phyloP scores from a whole-genome alignment of 106 monocot genomes.

The Dendrobium huoshanense region DNA sequence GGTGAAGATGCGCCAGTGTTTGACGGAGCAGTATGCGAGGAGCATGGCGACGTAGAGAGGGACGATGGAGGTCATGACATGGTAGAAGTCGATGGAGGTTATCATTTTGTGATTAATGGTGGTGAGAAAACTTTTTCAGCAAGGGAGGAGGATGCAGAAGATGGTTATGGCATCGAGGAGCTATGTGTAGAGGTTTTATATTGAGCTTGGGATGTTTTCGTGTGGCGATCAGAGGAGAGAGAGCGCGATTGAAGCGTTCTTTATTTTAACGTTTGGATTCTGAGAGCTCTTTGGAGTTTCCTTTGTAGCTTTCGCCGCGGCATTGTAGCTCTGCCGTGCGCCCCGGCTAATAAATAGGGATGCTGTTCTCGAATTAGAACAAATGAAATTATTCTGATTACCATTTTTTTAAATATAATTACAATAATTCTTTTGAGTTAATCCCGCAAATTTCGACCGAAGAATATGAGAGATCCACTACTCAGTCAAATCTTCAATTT shows the following conservation, averaged over 20 bases:
- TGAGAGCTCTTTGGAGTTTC: constrained; percentile 5
- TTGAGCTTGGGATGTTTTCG: constrained; percentile 2
- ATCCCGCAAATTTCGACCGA: no score
- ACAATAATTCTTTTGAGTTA: no score
- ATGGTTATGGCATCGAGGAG: constrained; percentile 22
- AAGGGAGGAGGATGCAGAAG: not conserved
- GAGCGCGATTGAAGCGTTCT: not conserved
- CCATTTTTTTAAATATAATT: no score
- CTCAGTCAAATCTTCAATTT: no score
- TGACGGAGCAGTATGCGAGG: constrained; percentile 52
- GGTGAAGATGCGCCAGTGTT: constrained; percentile 60
- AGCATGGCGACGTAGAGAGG: constrained; percentile 75
- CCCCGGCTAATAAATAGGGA: not conserved
- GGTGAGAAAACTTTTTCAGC: not conserved
- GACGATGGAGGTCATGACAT: constrained; percentile 68
- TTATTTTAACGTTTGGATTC: not conserved
- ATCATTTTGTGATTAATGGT: constrained; percentile 29
- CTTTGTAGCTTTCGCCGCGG: not conserved
- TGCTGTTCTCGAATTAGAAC: no score
- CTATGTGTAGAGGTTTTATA: constrained; percentile 40
- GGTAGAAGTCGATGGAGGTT: constrained; percentile 43
- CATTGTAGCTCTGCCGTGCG: not conserved
- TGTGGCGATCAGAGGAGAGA: not conserved
- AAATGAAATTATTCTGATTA: no score
- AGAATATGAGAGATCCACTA: no score